Base-by-base conservation (phyloP, 805 yeast genomes). In the Wickerhamiella kurtzmanii region DNA sequence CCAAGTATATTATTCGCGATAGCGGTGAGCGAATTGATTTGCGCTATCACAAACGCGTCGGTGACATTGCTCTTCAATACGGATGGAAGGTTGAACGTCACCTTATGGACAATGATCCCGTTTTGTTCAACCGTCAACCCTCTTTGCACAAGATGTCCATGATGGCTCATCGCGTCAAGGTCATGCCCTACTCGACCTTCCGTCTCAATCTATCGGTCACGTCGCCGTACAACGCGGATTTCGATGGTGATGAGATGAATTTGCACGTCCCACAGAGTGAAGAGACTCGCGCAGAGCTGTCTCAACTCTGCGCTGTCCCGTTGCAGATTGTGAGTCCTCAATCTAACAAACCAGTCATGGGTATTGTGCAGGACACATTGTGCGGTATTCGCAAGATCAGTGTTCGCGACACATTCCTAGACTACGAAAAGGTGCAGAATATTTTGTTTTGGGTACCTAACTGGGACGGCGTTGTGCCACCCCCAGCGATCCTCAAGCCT, bases 191-290 rank as follows among this genome's bases (percentile, higher is more conserved):
- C 63, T 88, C 97, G 4, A 92, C 99, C 0, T 92, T 92, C 73
- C 77, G 99, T 70, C 73, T 92, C 70, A 92, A 92, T 62, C 72
- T 92, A 63, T 92, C 97, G 21, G 98, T 92, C 41, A 92, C 98
- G 0, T 86, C 97, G 17, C 99, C 99, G n/a, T 92, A 92, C 67
- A 92, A 92, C 69, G 99, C 99, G 41, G 99, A 92, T 81, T 92
- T 92, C 72, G 99, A 92, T 71, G 99, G 99, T 74, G 99, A 92
- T 68, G 99, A 92, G 70, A 92, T 92, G 99, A 92, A 92, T 68
- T 81, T 92, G 70, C 99, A 92, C 62, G 98, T 89, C 56, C 98
- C 99, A 2, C 99, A 92, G 65, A 83, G 96, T 6, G 95, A 88
- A 54, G 99, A 92, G 65, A 88, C 98, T 0, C 77, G 97, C 62